Conservation (phyloP, 1,284 basidiomycete species). For the Puccinia hordei region DNA sequence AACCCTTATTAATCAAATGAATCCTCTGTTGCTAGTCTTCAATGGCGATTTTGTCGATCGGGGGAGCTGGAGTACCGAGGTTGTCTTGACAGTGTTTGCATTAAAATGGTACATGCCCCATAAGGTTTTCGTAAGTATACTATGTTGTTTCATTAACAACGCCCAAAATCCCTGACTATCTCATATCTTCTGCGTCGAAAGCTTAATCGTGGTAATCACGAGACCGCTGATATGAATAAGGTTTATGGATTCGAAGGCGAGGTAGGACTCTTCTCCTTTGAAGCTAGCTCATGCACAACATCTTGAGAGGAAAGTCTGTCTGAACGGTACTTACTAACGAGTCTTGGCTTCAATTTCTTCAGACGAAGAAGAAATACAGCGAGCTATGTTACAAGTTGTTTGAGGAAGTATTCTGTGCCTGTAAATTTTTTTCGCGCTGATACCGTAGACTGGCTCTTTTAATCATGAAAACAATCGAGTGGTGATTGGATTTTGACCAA, state of each 20-base stretch:
- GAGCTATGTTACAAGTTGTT: conserved; percentile 70
- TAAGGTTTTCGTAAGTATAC: conserved; percentile 43
- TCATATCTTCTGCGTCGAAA: conserved; percentile 65
- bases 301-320: conserved; percentile 66
- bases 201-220: conserved; percentile 94
- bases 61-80: conserved; percentile 96
- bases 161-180: background rate
- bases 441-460: background rate
- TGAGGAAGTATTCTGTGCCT: conserved; percentile 82
- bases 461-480: background rate
- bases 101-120: conserved; percentile 72
- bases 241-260: conserved; percentile 96
- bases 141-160: conserved; percentile 52
- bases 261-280: conserved; percentile 88
- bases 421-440: conserved; percentile 63
- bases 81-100: conserved; percentile 87
- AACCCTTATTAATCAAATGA: conserved; percentile 63
- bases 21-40: conserved; percentile 62
- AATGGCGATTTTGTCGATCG: conserved; percentile 87
- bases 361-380: conserved; percentile 51
- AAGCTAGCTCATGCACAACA: conserved; percentile 63
- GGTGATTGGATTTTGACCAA: background rate
- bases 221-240: conserved; percentile 81
- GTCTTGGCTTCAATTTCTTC: background rate
- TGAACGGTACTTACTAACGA: background rate